These are phyloP conservation scores for Cyberlindnera petersonii DNA, from an alignment of 805 yeast genomes.

Conservation along the genomic window DNA sequence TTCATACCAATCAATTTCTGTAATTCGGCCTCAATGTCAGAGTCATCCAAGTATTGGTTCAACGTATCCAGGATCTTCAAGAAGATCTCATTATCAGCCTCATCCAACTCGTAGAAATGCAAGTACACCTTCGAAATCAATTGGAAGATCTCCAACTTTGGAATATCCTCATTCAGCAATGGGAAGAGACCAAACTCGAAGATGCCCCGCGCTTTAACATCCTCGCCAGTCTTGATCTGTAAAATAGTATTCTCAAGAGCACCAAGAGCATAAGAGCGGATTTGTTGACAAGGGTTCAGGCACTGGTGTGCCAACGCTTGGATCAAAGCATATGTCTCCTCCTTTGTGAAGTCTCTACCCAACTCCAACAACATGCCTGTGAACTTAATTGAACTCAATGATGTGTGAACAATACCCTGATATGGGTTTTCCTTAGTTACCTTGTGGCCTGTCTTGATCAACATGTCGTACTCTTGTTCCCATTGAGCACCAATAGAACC, in stretches of 20 bases:
- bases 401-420: conserved; percentile 51
- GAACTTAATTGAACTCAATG: conserved; percentile 57
- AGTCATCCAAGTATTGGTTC: conserved; percentile 37
- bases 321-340: conserved; percentile 50
- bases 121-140: conserved; percentile 64
- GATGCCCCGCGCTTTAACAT: conserved; percentile 47
- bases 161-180: conserved; percentile 59
- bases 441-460: conserved; percentile 41
- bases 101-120: conserved; percentile 38
- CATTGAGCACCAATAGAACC: conserved; percentile 77
- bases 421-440: conserved; percentile 44
- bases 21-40: conserved; percentile 34
- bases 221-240: conserved; percentile 31
- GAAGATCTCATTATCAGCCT: conserved; percentile 36
- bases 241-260: conserved; percentile 48
- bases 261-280: conserved; percentile 62
- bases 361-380: conserved; percentile 49
- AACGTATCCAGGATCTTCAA: conserved; percentile 35
- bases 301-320: conserved; percentile 89
- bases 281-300: conserved; percentile 78
- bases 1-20: conserved; percentile 36
- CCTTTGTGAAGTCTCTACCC: conserved; percentile 30
- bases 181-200: conserved; percentile 78
- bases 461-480: conserved; percentile 58
- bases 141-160: conserved; percentile 64